phyloP scores from a whole-genome alignment of 2,329 filamentous ascomycete genomes.

The Claviceps sp. region DNA sequence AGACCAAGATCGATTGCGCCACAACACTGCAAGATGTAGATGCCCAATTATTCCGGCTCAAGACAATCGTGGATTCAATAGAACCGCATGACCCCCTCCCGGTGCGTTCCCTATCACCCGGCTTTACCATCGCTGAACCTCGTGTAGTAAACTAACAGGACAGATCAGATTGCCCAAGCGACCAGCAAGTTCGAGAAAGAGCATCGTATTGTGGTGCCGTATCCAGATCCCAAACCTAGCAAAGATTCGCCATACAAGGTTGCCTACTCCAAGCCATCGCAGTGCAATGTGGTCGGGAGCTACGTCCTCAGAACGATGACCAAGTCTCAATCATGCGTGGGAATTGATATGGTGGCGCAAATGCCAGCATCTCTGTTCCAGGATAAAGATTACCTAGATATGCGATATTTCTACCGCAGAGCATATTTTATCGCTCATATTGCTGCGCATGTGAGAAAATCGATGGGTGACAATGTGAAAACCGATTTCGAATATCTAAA shows the following conservation, averaged over 20 bases:
- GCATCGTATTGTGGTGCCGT: conserved; percentile 62
- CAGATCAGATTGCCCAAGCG: conserved; percentile 51
- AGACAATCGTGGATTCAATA: conserved; percentile 37
- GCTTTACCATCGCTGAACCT: background rate
- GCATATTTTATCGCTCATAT: conserved; percentile 84
- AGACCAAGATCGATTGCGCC: conserved; percentile 38
- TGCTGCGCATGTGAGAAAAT: conserved; percentile 52
- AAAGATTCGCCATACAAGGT: conserved; percentile 73
- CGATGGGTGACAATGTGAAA: conserved; percentile 38
- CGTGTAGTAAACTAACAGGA: background rate
- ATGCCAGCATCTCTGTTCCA: conserved; percentile 76
- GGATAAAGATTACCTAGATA: conserved; percentile 86
- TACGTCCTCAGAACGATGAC: conserved; percentile 65
- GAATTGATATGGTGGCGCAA: conserved; percentile 72
- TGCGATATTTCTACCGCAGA: conserved; percentile 89
- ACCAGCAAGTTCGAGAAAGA: conserved; percentile 52
- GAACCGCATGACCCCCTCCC: conserved; percentile 34
- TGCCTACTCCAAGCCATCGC: conserved; percentile 59
- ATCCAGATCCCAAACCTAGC: conserved; percentile 65
- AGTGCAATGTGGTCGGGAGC: conserved; percentile 80
- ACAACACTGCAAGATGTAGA: conserved; percentile 35
- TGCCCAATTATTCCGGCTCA: conserved; percentile 35
- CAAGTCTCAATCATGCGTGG: conserved; percentile 43
- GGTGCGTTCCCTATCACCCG: conserved; percentile 23
- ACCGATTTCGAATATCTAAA: conserved; percentile 53